These are phyloP conservation scores for Senna siamea DNA, from an alignment of 306 rosid genomes.

Conservation along the genomic window DNA sequence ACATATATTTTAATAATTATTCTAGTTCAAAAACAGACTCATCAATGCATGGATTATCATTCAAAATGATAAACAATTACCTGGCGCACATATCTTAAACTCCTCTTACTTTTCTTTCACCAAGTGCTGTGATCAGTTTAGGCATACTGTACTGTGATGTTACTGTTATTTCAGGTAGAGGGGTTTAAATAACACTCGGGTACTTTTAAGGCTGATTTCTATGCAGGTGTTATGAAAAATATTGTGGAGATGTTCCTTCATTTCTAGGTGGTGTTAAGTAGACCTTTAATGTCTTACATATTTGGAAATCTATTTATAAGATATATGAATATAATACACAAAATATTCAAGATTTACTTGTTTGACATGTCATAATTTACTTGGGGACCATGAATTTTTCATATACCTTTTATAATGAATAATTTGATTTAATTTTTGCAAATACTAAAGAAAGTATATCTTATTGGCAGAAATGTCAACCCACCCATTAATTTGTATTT, in stretches of 20 bases:
- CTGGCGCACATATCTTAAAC: not conserved
- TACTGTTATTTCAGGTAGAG: not conserved
- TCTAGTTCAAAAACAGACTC: not conserved
- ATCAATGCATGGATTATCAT: not conserved
- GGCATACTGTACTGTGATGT: not conserved
- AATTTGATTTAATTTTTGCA: no score
- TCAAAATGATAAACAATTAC: not conserved
- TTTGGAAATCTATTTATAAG: not conserved
- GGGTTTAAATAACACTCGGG: not conserved
- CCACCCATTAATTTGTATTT: not conserved
- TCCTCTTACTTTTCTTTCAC: not conserved
- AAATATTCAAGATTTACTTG: no score
- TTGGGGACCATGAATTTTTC: no score
- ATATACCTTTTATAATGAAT: no score
- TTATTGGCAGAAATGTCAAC: no score
- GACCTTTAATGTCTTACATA: not conserved
- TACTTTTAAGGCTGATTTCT: constrained; percentile 8
- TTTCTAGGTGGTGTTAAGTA: not conserved
- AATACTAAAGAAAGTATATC: no score
- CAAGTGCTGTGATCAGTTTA: not conserved
- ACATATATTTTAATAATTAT: constrained; percentile 23
- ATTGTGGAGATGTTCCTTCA: not conserved
- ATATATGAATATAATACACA: no score
- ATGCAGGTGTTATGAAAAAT: not conserved
- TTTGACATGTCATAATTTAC: no score